Percentiles rank a stretch among this genome's conserved stretches.
Conservation (phyloP, 2,329 filamentous ascomycete species). For the Huntiella bhutanensis region DNA sequence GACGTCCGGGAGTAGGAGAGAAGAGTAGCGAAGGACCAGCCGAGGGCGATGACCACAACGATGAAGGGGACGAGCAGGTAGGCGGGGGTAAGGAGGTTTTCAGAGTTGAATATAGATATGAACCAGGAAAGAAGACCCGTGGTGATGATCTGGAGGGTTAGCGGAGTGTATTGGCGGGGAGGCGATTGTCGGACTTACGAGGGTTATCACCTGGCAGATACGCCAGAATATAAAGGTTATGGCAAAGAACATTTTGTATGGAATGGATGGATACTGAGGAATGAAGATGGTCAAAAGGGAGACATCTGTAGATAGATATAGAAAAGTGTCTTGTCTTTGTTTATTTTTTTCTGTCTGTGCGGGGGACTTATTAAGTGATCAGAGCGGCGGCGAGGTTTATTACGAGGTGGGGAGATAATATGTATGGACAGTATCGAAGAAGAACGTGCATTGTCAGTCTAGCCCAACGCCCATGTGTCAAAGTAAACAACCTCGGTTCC, state of each 20-base stretch:
- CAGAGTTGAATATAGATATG: constrained; percentile 36
- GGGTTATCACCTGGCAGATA: constrained; percentile 40
- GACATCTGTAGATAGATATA: too few species aligned
- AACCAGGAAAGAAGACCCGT: constrained; percentile 52
- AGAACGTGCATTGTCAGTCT: too few species aligned
- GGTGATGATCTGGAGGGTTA: constrained; percentile 34
- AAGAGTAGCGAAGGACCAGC: constrained; percentile 45
- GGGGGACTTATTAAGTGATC: background rate
- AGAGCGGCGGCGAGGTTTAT: background rate
- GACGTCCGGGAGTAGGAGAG: constrained; percentile 47
- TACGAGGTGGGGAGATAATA: too few species aligned
- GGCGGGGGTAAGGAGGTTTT: constrained; percentile 39
- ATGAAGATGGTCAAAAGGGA: too few species aligned
- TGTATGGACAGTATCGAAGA: too few species aligned
- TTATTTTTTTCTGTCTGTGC: too few species aligned
- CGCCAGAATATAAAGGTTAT: constrained; percentile 45
- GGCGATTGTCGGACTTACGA: constrained; percentile 26
- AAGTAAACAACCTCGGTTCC: background rate
- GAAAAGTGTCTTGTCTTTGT: too few species aligned
- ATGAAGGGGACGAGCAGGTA: constrained; percentile 50
- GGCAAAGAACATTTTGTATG: constrained; percentile 38
- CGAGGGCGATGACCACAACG: constrained; percentile 41
- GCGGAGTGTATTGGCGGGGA: constrained; percentile 6
- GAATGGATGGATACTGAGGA: background rate
- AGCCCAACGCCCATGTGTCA: background rate